Conservation (phyloP, 2,329 filamentous ascomycete species). For the Macrophomina phaseolina region DNA sequence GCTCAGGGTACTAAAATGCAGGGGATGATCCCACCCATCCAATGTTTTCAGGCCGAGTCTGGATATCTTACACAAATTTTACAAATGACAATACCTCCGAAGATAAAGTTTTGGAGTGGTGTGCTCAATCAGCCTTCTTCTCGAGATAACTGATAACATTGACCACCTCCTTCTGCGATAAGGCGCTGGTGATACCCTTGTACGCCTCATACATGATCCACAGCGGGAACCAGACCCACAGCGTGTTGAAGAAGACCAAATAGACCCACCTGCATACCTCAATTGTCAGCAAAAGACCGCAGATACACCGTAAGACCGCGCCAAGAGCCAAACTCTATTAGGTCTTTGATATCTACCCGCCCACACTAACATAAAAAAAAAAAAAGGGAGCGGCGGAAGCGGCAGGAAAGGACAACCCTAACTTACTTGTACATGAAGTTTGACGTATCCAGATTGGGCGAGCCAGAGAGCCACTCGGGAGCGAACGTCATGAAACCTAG, state of each 20-base stretch:
- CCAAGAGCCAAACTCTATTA: conserved; percentile 13
- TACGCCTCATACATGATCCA: conserved; percentile 63
- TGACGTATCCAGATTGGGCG: conserved; percentile 61
- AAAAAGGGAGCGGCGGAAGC: neutral
- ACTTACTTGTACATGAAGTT: conserved; percentile 65
- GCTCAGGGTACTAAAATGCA: no score
- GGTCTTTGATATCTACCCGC: neutral
- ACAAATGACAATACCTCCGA: neutral
- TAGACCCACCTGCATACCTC: conserved; percentile 59
- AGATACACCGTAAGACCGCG: neutral
- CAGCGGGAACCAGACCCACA: conserved; percentile 66
- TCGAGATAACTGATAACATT: conserved; percentile 27
- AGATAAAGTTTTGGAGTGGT: neutral
- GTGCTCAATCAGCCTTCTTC: conserved; percentile 15
- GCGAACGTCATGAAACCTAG: conserved; percentile 68
- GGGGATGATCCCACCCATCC: no score
- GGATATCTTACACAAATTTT: neutral
- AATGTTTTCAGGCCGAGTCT: no score
- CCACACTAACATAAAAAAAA: neutral
- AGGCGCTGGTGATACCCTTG: conserved; percentile 45
- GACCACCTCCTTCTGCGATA: conserved; percentile 24
- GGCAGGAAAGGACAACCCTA: neutral
- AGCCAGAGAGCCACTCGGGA: conserved; percentile 68
- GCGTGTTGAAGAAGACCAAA: conserved; percentile 67
- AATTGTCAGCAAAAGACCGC: conserved; percentile 6